Percentiles rank a stretch among this genome's conserved stretches.
Conservation (phyloP, 192 early-diverging fungal species). For the Dissophora globulifera region DNA sequence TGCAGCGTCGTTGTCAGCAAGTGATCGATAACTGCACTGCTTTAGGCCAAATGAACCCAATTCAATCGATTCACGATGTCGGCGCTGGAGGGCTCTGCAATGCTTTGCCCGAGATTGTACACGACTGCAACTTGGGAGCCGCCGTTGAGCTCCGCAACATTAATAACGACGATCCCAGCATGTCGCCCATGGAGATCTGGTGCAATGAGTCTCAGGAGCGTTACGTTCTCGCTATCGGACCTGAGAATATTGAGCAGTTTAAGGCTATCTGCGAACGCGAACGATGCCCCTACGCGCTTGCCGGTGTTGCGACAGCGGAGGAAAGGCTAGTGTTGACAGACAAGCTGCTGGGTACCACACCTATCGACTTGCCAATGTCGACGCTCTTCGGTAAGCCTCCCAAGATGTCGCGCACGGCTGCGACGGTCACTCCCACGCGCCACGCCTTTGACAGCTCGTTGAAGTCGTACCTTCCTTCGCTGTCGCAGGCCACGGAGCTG, state of each 20-base stretch:
- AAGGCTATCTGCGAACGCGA: slow-evolving; percentile 86
- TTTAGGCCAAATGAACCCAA: slow-evolving; percentile 83
- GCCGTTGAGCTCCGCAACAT: slow-evolving; percentile 91
- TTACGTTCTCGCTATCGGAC: slow-evolving; percentile 93
- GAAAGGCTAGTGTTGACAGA: slow-evolving; percentile 85
- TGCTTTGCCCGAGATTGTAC: slow-evolving; percentile 97
- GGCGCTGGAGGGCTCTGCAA: slow-evolving; percentile 99
- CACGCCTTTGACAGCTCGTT: slow-evolving; percentile 69
- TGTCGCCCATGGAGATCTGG: slow-evolving; percentile 99
- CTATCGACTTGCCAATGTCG: slow-evolving; percentile 95
- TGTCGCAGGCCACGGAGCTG: slow-evolving; percentile 41
- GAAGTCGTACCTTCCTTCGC: slow-evolving; percentile 66
- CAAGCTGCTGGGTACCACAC: slow-evolving; percentile 65
- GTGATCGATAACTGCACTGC: slow-evolving; percentile 95
- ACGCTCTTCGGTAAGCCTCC: slow-evolving; percentile 98
- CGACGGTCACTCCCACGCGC: slow-evolving; percentile 61
- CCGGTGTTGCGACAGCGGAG: slow-evolving; percentile 89
- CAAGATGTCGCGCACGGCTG: slow-evolving; percentile 87
- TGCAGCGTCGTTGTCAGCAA: slow-evolving; percentile 97
- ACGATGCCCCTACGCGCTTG: slow-evolving; percentile 90
- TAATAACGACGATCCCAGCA: slow-evolving; percentile 87
- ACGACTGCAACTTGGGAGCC: slow-evolving; percentile 93
- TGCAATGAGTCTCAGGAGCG: slow-evolving; percentile 99
- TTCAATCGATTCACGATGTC: slow-evolving; percentile 97
- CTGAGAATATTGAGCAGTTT: slow-evolving; percentile 75